A percentile compares a stretch with the other conserved stretches of the same genome.
Conservation (phyloP, 129 eudicot genomes). For the Scalesia atractyloides region DNA sequence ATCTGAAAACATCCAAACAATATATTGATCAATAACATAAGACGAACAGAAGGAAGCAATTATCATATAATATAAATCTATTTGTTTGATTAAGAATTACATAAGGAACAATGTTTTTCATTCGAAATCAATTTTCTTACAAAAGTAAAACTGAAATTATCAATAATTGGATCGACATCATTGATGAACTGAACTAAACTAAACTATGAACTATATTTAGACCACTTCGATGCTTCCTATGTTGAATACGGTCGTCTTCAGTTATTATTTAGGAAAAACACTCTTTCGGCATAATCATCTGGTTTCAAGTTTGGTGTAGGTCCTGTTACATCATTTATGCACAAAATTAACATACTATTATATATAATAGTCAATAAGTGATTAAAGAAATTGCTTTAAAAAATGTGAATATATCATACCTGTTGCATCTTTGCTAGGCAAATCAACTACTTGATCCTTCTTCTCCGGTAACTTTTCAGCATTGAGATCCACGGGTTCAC, state of each 20-base stretch:
- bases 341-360: background rate
- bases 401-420: constrained; percentile 33
- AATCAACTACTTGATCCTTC: constrained; percentile 30
- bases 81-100: constrained; percentile 12
- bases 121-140: background rate
- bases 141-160: background rate
- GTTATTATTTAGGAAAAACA: constrained; percentile 30
- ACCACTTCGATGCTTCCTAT: constrained; percentile 2
- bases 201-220: background rate
- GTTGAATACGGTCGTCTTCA: background rate
- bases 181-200: background rate
- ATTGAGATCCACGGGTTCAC: constrained; percentile 23
- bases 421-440: constrained; percentile 30
- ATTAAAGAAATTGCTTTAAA: background rate
- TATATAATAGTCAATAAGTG: background rate
- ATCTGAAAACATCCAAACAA: too few relatives aligned
- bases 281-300: constrained; percentile 31
- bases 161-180: background rate
- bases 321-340: constrained; percentile 17
- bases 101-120: constrained; percentile 1
- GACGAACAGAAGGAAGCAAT: background rate
- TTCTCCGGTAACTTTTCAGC: constrained; percentile 23
- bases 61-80: background rate
- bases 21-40: background rate
- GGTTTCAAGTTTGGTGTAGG: constrained; percentile 9